Conservation (phyloP, 1,139 yeast species). For the Scheffersomyces cryptocercus region DNA sequence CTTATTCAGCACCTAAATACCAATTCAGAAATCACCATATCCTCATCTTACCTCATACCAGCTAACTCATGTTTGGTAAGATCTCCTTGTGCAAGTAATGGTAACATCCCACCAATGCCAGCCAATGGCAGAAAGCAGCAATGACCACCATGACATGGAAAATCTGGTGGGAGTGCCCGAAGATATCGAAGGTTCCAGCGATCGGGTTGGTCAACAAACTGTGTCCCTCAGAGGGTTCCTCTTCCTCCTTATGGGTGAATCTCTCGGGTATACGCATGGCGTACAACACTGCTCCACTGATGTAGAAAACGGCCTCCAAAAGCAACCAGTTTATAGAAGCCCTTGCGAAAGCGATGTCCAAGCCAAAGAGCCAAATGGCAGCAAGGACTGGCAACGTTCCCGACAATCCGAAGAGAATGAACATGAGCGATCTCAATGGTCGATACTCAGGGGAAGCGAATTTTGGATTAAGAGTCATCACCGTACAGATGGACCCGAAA, state of each 20-base stretch:
- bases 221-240: slow-evolving; percentile 9
- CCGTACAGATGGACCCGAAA: slow-evolving; percentile 64
- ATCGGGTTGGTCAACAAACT: slow-evolving; percentile 15
- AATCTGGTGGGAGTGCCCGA: slow-evolving; percentile 87
- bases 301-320: slow-evolving; percentile 71
- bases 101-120: slow-evolving; percentile 64
- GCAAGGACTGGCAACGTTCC: slow-evolving; percentile 69
- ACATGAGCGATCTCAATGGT: slow-evolving; percentile 74
- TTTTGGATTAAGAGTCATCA: slow-evolving; percentile 62
- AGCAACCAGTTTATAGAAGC: slow-evolving; percentile 63
- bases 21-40: too few species aligned
- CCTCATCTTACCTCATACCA: too few species aligned
- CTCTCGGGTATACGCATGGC: slow-evolving; percentile 82
- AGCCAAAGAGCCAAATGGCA: slow-evolving; percentile 43
- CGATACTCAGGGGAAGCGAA: slow-evolving; percentile 75
- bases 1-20: too few species aligned
- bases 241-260: slow-evolving; percentile 54
- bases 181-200: slow-evolving; percentile 55
- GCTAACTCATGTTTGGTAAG: background rate
- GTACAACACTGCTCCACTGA: slow-evolving; percentile 75
- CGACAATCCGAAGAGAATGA: slow-evolving; percentile 77
- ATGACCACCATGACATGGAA: slow-evolving; percentile 81
- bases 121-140: slow-evolving; percentile 78
- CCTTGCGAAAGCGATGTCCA: slow-evolving; percentile 45
- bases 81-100: slow-evolving; percentile 41